Conservation (phyloP, 1,284 basidiomycete species). For the Leccinum subspadiceum region DNA sequence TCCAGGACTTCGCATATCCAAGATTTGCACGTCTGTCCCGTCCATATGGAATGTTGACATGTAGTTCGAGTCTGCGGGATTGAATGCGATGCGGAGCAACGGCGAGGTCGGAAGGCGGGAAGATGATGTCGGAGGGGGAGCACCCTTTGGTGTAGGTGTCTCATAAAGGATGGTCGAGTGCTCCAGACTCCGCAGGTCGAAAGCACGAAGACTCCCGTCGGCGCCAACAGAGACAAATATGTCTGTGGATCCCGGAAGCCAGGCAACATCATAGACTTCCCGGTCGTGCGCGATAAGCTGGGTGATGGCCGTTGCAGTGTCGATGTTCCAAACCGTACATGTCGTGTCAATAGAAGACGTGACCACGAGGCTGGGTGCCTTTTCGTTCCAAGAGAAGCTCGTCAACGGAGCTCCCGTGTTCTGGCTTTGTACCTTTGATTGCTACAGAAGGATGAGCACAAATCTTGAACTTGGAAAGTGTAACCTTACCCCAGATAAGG, state of each 20-base stretch:
- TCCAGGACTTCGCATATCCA: constrained; percentile 94
- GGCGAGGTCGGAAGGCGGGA: constrained; percentile 76
- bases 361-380: constrained; percentile 83
- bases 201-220: constrained; percentile 94
- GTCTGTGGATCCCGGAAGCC: constrained; percentile 97
- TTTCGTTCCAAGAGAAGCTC: constrained; percentile 94
- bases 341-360: constrained; percentile 97
- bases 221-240: constrained; percentile 99
- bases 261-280: constrained; percentile 96
- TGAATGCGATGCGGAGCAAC: constrained; percentile 81
- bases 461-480: constrained; percentile 8
- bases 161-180: constrained; percentile 99
- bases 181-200: constrained; percentile 93
- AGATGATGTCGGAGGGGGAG: constrained; percentile 56
- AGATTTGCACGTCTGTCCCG: constrained; percentile 80
- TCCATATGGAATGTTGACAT: constrained; percentile 95
- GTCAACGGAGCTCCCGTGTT: constrained; percentile 86
- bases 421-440: constrained; percentile 87
- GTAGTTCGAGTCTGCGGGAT: constrained; percentile 84
- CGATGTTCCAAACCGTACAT: constrained; percentile 97
- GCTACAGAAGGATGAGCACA: constrained; percentile 38
- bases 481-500: constrained; percentile 77
- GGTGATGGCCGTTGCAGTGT: constrained; percentile 92
- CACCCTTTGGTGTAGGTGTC: constrained; percentile 76
- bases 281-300: constrained; percentile 98